Evolutionary conservation across 495 filamentous ascomycete species (phyloP).

Genomic region (Hamigera avellanea): DNA sequence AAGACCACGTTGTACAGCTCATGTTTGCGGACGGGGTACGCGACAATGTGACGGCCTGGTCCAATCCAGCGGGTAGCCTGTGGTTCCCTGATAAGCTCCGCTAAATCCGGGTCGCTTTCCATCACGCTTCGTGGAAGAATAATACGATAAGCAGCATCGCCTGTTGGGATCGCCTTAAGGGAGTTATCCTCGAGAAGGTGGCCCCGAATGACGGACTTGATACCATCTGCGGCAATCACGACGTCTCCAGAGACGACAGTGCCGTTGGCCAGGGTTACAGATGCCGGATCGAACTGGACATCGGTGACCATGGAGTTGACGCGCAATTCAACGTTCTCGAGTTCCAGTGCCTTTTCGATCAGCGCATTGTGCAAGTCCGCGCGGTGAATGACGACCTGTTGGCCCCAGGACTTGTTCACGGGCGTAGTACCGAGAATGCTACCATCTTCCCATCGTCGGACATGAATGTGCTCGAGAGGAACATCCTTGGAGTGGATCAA

Average conservation of each 20-base stretch:
- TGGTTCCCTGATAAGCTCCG: slow-evolving; percentile 23
- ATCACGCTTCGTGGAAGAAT: slow-evolving; percentile 25
- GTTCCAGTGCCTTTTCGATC: slow-evolving; percentile 21
- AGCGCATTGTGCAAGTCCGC: slow-evolving; percentile 34
- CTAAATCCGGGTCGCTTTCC: slow-evolving; percentile 24
- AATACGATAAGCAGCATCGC: slow-evolving; percentile 36
- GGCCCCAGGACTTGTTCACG: slow-evolving; percentile 30
- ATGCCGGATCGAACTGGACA: slow-evolving; percentile 18
- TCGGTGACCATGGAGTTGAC: slow-evolving; percentile 21
- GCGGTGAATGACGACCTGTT: slow-evolving; percentile 32
- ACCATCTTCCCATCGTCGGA: slow-evolving; percentile 32
- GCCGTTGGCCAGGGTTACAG: slow-evolving; percentile 24
- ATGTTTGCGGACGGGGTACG: slow-evolving; percentile 31
- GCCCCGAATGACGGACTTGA: slow-evolving; percentile 29
- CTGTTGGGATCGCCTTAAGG: slow-evolving; percentile 22
- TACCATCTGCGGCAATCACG: slow-evolving; percentile 35
- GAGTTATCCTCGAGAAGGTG: slow-evolving; percentile 16
- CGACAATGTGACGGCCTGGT: slow-evolving; percentile 31
- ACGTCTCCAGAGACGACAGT: slow-evolving; percentile 25
- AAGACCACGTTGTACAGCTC: slow-evolving; percentile 34
- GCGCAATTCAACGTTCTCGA: slow-evolving; percentile 25
- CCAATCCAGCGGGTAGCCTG: slow-evolving; percentile 33
- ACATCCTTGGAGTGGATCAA: slow-evolving; percentile 28
- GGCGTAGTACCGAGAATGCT: slow-evolving; percentile 24
- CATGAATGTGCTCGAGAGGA: slow-evolving; percentile 28